Conservation (phyloP, 2,329 filamentous ascomycete genomes). For the Lachnellula subtilissima region DNA sequence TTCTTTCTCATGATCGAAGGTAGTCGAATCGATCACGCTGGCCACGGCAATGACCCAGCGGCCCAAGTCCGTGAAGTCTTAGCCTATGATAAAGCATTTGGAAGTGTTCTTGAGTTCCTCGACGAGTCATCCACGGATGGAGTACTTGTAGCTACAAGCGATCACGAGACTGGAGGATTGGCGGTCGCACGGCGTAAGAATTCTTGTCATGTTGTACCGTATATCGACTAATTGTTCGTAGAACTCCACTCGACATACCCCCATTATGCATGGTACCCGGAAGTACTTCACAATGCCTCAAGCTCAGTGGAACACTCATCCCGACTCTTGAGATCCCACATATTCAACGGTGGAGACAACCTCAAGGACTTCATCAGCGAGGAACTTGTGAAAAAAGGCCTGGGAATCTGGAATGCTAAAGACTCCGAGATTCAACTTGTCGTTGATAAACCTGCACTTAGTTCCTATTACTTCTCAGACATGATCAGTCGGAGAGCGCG, state of each 20-base stretch:
- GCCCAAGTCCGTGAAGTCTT: slow-evolving; percentile 87
- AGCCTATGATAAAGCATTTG: slow-evolving; percentile 87
- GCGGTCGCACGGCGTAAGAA: slow-evolving; percentile 69
- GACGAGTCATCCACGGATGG: slow-evolving; percentile 67
- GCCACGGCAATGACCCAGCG: slow-evolving; percentile 77
- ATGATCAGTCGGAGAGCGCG: slow-evolving; percentile 86
- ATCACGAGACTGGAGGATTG: slow-evolving; percentile 93
- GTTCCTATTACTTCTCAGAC: slow-evolving; percentile 63
- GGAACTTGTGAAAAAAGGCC: slow-evolving; percentile 60
- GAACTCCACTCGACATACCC: slow-evolving; percentile 59
- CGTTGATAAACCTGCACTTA: slow-evolving; percentile 50
- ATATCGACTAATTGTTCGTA: slow-evolving; percentile 19
- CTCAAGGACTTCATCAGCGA: slow-evolving; percentile 59
- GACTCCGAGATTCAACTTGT: slow-evolving; percentile 66
- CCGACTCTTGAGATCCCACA: slow-evolving; percentile 54
- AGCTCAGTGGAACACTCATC: slow-evolving; percentile 68
- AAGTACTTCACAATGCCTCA: slow-evolving; percentile 74
- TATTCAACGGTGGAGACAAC: slow-evolving; percentile 39
- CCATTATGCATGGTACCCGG: slow-evolving; percentile 75
- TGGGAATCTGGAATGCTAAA: slow-evolving; percentile 72
- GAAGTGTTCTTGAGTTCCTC: slow-evolving; percentile 79
- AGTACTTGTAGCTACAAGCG: slow-evolving; percentile 82
- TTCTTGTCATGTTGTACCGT: background rate
- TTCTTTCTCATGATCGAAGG: slow-evolving; percentile 99
- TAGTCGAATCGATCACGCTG: slow-evolving; percentile 92